Conservation (phyloP, 73 alveolate species). For the Paraurostyla sp. region DNA sequence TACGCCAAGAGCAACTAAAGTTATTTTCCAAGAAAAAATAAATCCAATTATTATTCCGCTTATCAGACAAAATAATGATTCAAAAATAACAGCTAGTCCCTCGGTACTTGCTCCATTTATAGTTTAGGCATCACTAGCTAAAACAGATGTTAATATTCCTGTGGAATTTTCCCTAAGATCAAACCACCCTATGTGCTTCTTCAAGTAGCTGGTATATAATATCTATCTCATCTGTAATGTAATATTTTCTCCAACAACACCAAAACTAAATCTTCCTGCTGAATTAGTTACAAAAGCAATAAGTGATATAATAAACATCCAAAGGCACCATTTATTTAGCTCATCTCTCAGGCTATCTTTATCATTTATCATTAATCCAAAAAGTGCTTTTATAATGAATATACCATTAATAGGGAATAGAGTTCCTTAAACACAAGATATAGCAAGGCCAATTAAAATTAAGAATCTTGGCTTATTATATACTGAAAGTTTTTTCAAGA, state of each 20-base stretch:
- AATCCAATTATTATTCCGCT: constrained; percentile 81
- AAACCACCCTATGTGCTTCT: constrained; percentile 71
- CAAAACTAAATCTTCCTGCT: constrained; percentile 57
- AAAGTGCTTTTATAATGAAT: constrained; percentile 50
- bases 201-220: constrained; percentile 31
- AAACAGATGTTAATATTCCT: constrained; percentile 66
- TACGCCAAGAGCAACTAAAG: constrained; percentile 78
- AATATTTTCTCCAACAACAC: constrained; percentile 74
- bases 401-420: constrained; percentile 68
- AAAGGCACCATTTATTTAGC: constrained; percentile 29
- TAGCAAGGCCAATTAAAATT: neutral
- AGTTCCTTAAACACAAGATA: constrained; percentile 56
- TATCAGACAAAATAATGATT: constrained; percentile 60
- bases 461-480: constrained; percentile 50
- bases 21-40: constrained; percentile 76
- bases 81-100: constrained; percentile 56
- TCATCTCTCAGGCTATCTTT: constrained; percentile 1
- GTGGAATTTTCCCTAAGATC: constrained; percentile 70
- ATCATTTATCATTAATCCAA: constrained; percentile 56
- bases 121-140: constrained; percentile 63
- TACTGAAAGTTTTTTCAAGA: constrained; percentile 35
- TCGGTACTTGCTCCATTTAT: constrained; percentile 77
- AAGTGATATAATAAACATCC: constrained; percentile 34
- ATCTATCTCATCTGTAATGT: constrained; percentile 53
- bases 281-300: constrained; percentile 13